Base-by-base conservation (phyloP, 495 filamentous ascomycete species). In the Cudoniella acicularis region DNA sequence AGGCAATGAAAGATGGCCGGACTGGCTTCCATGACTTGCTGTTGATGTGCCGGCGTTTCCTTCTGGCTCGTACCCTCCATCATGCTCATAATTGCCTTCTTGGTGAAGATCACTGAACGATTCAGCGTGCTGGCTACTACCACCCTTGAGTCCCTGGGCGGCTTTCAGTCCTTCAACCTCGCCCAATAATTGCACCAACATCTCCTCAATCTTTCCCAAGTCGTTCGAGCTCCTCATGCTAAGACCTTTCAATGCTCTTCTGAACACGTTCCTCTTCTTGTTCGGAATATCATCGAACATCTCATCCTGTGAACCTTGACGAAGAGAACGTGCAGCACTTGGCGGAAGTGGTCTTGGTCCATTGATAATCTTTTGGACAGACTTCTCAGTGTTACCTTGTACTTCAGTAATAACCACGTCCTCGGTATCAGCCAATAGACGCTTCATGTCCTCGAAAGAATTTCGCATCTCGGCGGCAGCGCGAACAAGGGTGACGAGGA, bases 381-480 rank as follows among this genome's bases (percentile, higher is more conserved):
- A 88, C 61, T 87, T 84, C 50, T 97, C 91, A 23, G 93, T 92
- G 67, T 91, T 89, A 62, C 87, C 87, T 64, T 94, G 89, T 51
- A 87, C 90, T 48, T 88, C 82, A 36, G 87, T 86, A 70, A 96
- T 88, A 61, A 96, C 85, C 47, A 88, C 77, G 27, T 87, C 88
- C 67, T 96, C 91, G 47, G 92, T 91, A 45, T 93, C 88, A 1
- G 85, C 86, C 45, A 99, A 83, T 69, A 93, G 87, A 64, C 84
- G 88, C 81, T 95, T 97, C 85, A 99, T 89, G 62, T 96, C 92
- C 65, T 97, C 92, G 67, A 98, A 96, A 11, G 89, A 93, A 60
- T 89, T 96, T 57, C 94, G 90, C 92, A 98, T 96, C 67, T 99
- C 94, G 10, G 95, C 91, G 16, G 95, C 92, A 61, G 91, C 91